Percentiles rank a stretch among this genome's conserved stretches.
These are phyloP conservation scores for Rosa hybrid DNA, from an alignment of 331 rosid species.

Conservation along the genomic window DNA sequence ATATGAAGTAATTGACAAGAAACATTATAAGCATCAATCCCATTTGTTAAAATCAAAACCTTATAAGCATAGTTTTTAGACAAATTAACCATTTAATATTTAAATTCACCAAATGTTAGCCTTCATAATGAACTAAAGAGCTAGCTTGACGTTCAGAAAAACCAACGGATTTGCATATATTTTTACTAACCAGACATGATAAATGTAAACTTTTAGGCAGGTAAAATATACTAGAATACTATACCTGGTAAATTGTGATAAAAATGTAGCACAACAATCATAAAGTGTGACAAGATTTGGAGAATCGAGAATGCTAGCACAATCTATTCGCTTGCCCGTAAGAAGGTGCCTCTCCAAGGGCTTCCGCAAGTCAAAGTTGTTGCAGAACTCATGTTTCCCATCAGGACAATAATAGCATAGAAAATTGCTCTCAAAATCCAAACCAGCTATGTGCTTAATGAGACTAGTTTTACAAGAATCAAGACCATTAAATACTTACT, in stretches of 20 bases:
- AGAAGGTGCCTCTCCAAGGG: constrained; percentile 74
- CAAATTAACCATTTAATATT: too few species aligned
- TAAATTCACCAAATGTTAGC: background rate
- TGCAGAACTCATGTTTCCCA: constrained; percentile 63
- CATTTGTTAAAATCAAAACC: background rate
- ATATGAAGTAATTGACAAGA: background rate
- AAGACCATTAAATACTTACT: constrained; percentile 25
- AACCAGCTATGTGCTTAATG: background rate
- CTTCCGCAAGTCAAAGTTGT: constrained; percentile 81
- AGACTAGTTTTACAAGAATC: background rate
- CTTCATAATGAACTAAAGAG: background rate
- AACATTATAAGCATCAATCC: background rate
- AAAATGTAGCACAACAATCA: constrained; percentile 67
- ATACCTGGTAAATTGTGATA: constrained; percentile 68
- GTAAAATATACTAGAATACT: background rate
- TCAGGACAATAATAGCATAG: constrained; percentile 35
- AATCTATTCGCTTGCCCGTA: constrained; percentile 56
- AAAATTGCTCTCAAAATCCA: constrained; percentile 11
- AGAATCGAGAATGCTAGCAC: constrained; percentile 69
- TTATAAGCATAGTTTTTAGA: background rate
- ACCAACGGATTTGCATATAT: background rate
- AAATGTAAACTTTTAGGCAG: background rate
- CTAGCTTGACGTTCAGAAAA: background rate
- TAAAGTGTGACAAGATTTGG: constrained; percentile 53
- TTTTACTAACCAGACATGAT: constrained; percentile 7